Conservation (phyloP, 2,329 filamentous ascomycete genomes). For the Trichoderma sp. region DNA sequence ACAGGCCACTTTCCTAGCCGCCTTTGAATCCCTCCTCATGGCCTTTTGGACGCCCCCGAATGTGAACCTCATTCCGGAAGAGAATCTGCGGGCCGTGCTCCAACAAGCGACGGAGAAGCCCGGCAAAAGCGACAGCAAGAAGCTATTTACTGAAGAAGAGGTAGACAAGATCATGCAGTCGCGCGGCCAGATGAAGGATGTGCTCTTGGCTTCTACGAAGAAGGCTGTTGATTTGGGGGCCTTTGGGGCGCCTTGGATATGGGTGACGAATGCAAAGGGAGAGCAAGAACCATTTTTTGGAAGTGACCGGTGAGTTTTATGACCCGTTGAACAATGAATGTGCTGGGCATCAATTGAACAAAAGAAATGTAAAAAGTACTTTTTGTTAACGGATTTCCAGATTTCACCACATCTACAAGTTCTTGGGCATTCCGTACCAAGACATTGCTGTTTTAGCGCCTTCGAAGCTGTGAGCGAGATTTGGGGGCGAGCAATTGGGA, state of each 20-base stretch:
- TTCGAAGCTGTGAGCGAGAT: constrained; percentile 39
- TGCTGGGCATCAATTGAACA: neutral
- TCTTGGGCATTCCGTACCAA: constrained; percentile 61
- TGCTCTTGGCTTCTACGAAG: constrained; percentile 59
- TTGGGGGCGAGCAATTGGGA: neutral
- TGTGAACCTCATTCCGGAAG: constrained; percentile 60
- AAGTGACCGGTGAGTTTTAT: constrained; percentile 59
- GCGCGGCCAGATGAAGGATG: constrained; percentile 48
- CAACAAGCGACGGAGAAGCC: constrained; percentile 35
- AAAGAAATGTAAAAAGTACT: neutral
- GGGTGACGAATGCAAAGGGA: constrained; percentile 61
- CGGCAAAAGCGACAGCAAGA: constrained; percentile 22
- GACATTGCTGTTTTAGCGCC: constrained; percentile 47
- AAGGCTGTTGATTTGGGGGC: constrained; percentile 65
- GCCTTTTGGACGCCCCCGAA: constrained; percentile 64
- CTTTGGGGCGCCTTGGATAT: constrained; percentile 77
- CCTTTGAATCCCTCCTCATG: constrained; percentile 58
- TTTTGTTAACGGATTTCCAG: constrained; percentile 32
- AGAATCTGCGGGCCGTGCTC: constrained; percentile 49
- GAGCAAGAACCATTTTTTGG: constrained; percentile 72
- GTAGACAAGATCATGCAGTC: constrained; percentile 58
- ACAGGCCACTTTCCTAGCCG: constrained; percentile 50
- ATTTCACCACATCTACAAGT: constrained; percentile 69
- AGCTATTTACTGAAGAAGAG: constrained; percentile 54
- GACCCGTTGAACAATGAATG: neutral